Percentiles rank a stretch among this genome's conserved stretches.
Evolutionary conservation across 2,329 filamentous ascomycete genomes (phyloP).

Genomic region (Esteya vermicola): DNA sequence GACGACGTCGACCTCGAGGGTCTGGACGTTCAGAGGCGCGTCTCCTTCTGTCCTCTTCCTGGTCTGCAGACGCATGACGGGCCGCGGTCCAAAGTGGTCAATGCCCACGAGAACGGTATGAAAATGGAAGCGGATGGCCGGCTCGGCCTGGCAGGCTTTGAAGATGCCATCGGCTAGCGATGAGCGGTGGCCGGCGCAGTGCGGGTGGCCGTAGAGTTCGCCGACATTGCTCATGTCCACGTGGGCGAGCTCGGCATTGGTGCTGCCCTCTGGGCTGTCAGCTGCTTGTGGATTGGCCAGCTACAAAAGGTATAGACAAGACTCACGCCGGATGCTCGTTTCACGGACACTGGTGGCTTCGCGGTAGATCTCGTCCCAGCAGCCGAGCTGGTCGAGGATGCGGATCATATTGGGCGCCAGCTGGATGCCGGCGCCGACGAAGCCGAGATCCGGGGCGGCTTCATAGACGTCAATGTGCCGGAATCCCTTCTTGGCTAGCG

Average conservation of each 20-base stretch:
- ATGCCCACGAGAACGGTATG: slow-evolving; percentile 40
- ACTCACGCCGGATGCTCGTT: slow-evolving; percentile 55
- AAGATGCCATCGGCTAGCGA: slow-evolving; percentile 57
- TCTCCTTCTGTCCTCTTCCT: background rate
- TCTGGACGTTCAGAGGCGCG: slow-evolving; percentile 13
- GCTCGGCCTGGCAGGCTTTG: slow-evolving; percentile 50
- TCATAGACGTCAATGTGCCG: slow-evolving; percentile 61
- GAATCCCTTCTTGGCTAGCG: slow-evolving; percentile 65
- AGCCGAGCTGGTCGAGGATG: slow-evolving; percentile 57
- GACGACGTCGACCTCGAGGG: slow-evolving; percentile 37
- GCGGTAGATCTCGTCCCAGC: slow-evolving; percentile 55
- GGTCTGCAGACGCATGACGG: slow-evolving; percentile 39
- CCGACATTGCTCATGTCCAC: slow-evolving; percentile 56
- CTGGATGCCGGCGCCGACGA: slow-evolving; percentile 76
- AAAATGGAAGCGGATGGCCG: slow-evolving; percentile 56
- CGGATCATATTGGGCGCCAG: slow-evolving; percentile 70
- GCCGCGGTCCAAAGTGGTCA: slow-evolving; percentile 42
- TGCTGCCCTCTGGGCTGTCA: slow-evolving; percentile 42
- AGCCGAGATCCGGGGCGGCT: slow-evolving; percentile 57
- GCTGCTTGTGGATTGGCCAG: background rate
- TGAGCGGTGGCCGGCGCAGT: slow-evolving; percentile 67
- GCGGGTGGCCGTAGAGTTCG: slow-evolving; percentile 56
- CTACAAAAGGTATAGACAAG: background rate
- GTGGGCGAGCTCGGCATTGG: slow-evolving; percentile 54
- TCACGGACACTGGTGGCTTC: slow-evolving; percentile 58